Evolutionary conservation across 257 asterid genomes (phyloP).

Genomic region (Cinchona pubescens): DNA sequence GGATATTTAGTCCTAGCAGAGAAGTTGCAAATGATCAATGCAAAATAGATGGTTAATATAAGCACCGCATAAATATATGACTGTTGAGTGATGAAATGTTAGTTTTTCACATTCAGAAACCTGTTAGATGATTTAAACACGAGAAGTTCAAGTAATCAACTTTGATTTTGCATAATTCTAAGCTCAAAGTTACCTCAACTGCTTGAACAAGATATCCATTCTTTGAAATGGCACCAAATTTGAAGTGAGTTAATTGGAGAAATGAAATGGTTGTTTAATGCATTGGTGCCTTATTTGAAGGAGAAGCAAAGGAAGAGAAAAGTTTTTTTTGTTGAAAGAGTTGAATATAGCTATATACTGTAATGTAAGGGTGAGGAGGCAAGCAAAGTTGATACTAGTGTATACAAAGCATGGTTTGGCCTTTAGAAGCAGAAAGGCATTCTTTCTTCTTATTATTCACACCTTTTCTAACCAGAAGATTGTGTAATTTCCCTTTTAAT

Average conservation of each 20-base stretch:
- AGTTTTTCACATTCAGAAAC: not conserved
- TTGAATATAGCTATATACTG: constrained; percentile 22
- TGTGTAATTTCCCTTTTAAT: not conserved
- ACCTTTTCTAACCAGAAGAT: not conserved
- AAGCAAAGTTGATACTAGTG: constrained; percentile 46
- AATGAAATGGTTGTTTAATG: constrained; percentile 27
- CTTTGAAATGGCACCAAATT: constrained; percentile 15
- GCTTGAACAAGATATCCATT: constrained; percentile 59
- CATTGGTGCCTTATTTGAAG: constrained; percentile 46
- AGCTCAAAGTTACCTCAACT: constrained; percentile 48
- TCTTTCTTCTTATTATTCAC: too few species aligned
- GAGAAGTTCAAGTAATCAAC: not conserved
- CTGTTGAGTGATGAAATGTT: not conserved
- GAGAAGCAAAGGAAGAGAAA: constrained; percentile 29
- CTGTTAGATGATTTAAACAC: not conserved
- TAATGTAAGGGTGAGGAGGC: constrained; percentile 24
- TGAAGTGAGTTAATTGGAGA: constrained; percentile 14
- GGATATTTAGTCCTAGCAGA: constrained; percentile 38
- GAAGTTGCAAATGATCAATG: constrained; percentile 8
- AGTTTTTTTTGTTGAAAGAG: constrained; percentile 7
- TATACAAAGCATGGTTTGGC: constrained; percentile 46
- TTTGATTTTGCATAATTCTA: not conserved
- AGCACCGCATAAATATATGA: not conserved
- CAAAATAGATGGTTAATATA: not conserved
- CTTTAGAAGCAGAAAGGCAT: constrained; percentile 40